Conservation (phyloP, 2,329 filamentous ascomycete genomes). For the Diplocarpon mali region DNA sequence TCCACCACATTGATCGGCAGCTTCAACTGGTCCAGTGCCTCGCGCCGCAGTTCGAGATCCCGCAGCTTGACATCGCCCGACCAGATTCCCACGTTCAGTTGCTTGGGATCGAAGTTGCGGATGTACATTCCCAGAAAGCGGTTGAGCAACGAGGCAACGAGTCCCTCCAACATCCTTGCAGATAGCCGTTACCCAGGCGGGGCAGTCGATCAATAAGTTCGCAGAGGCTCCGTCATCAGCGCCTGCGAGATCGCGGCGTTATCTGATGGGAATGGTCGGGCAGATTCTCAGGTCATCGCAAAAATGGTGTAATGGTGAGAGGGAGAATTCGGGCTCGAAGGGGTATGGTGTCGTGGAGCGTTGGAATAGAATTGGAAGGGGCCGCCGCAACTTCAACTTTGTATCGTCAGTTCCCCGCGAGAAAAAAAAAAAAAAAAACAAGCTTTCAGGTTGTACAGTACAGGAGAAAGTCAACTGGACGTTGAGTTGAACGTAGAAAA, state of each 20-base stretch:
- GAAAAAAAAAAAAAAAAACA: conserved; percentile 2
- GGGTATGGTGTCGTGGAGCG: conserved; percentile 2
- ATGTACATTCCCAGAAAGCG: conserved; percentile 99
- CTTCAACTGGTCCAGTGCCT: conserved; percentile 94
- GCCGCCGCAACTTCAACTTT: not conserved
- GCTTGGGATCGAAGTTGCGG: conserved; percentile 96
- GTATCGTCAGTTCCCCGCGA: conserved; percentile 7
- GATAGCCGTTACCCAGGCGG: conserved; percentile 62
- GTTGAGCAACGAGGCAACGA: conserved; percentile 95
- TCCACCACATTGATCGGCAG: conserved; percentile 94
- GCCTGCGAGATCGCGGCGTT: conserved; percentile 9
- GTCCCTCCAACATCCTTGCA: conserved; percentile 82
- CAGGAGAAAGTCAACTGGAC: no score
- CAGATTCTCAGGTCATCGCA: conserved; percentile 13
- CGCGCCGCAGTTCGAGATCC: conserved; percentile 82
- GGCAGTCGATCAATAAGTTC: conserved; percentile 29
- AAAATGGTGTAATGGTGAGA: not conserved
- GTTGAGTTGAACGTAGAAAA: no score
- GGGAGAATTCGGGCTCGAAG: not conserved
- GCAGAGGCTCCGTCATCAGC: conserved; percentile 14
- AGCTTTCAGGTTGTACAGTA: no score
- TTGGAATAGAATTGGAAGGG: no score
- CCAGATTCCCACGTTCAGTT: conserved; percentile 98
- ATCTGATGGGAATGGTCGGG: not conserved
- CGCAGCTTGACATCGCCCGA: conserved; percentile 93